Evolutionary conservation across 2,329 filamentous ascomycete species (phyloP), one percentile per base, ranked within the genome.

Genomic region (Sporothrix humicola): DNA sequence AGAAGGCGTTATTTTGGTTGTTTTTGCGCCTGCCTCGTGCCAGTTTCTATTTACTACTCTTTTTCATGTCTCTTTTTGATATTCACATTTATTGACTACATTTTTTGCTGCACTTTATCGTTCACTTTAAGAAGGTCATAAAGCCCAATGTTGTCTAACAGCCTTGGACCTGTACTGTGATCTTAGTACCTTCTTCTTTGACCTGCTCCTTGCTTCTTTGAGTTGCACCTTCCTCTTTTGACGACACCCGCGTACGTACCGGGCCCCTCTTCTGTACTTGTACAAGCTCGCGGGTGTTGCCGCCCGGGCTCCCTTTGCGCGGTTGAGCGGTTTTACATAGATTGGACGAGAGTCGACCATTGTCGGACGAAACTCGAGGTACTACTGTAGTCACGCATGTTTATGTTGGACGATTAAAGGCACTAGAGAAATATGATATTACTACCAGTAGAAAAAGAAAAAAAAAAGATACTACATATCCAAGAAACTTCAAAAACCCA

Each of bases 341-440:
- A 63, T 23, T 61, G 59, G 37, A 23, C 9, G 59, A 63, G 17
- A 20, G 37, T 44, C 59, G 3, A 46, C 37, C n/a, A 65, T 5
- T 31, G 31, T 37, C 31, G 31, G 31, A 37, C 31, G 31, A 37
- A 5, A 37, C 42, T n/a, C 17, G 37, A 23, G 20, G 46, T 13
- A 37, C 31, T 6, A n/a, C n/a, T n/a, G n/a, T n/a, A 9, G 37
- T 46, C 59, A 65, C 59, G 59, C 37, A 65, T 46, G 17, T 13
- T 20, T 9, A 46, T 23, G 6, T 20, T 23, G 12, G 12, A 26
- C 2, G 4, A 26, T 56, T 13, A 8, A 44, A 20, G 37, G 8
- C 42, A 65, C 59, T 37, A 20, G 59, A 65, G 44, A 66, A 50
- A 17, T 10, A 7, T 48, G 63, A 37, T 50, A 66, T 66, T 63